Percentiles rank a stretch among this genome's conserved stretches.
These are phyloP conservation scores for Neonectria faginata DNA, from an alignment of 2,329 filamentous ascomycete species.

Conservation along the genomic window DNA sequence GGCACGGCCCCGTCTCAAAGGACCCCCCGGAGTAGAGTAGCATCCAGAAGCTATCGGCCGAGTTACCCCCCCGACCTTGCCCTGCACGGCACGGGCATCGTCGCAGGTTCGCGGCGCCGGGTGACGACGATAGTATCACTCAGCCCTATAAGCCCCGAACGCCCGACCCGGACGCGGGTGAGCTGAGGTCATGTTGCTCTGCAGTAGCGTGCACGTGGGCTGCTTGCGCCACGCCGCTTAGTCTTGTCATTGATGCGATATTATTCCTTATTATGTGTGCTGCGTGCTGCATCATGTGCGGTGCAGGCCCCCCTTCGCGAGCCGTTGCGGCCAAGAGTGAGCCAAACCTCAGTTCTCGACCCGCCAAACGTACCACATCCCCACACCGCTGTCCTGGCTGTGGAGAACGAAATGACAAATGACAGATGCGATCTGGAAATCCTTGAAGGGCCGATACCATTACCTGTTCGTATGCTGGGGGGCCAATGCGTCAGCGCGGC, in stretches of 20 bases:
- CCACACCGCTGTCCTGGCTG: slow-evolving; percentile 22
- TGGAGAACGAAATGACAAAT: slow-evolving; percentile 28
- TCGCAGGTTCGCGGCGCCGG: slow-evolving; percentile 9
- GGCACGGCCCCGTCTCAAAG: slow-evolving; percentile 23
- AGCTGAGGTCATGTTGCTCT: slow-evolving; percentile 21
- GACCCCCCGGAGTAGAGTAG: slow-evolving; percentile 1
- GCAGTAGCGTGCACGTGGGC: slow-evolving; percentile 16
- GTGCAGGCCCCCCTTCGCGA: slow-evolving; percentile 1
- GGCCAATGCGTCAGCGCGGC: slow-evolving; percentile 23
- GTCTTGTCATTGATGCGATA: slow-evolving; percentile 14
- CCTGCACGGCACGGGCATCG: slow-evolving; percentile 23
- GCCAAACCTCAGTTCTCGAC: slow-evolving; percentile 18
- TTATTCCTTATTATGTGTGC: not conserved
- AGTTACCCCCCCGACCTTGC: slow-evolving; percentile 18
- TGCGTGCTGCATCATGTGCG: slow-evolving; percentile 1
- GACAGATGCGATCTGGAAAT: slow-evolving; percentile 28
- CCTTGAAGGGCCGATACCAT: slow-evolving; percentile 21
- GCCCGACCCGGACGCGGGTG: slow-evolving; percentile 7
- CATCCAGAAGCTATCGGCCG: slow-evolving; percentile 24
- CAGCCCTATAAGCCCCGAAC: slow-evolving; percentile 25
- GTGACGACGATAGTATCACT: slow-evolving; percentile 19
- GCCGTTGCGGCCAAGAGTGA: slow-evolving; percentile 15
- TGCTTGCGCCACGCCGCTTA: slow-evolving; percentile 22
- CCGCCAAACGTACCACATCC: slow-evolving; percentile 29
- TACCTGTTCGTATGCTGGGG: slow-evolving; percentile 20